phyloP scores from a whole-genome alignment of 352 stramenopile genomes.

The Pythium insidiosum region DNA sequence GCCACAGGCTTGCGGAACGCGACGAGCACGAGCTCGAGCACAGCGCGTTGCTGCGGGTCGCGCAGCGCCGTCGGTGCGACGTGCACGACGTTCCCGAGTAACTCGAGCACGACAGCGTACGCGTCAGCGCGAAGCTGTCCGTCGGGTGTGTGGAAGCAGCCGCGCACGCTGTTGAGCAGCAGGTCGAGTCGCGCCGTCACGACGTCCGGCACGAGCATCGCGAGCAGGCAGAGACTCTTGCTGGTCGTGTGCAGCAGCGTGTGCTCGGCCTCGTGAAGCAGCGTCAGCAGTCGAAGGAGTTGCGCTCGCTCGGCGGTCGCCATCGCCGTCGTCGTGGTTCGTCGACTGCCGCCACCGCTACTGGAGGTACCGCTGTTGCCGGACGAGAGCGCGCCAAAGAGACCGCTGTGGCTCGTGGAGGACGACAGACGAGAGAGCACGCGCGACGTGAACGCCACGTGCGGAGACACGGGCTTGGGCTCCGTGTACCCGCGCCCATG shows the following conservation, averaged over 20 bases:
- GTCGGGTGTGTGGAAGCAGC: conserved; percentile 43
- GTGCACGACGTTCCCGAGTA: conserved; percentile 36
- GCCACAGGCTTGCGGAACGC: conserved; percentile 47
- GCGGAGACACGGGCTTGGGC: conserved; percentile 16
- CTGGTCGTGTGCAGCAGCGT: conserved; percentile 43
- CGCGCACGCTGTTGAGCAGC: conserved; percentile 9
- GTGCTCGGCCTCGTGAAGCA: conserved; percentile 57
- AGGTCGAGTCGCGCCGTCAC: conserved; percentile 32
- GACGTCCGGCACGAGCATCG: conserved; percentile 32
- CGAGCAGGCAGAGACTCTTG: conserved; percentile 49
- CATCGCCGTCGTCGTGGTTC: conserved; percentile 6
- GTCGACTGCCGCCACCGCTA: conserved; percentile 1
- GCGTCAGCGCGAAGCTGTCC: conserved; percentile 60
- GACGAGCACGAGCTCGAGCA: conserved; percentile 41
- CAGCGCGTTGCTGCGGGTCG: conserved; percentile 12
- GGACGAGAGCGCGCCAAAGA: conserved; percentile 53
- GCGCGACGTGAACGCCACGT: conserved; percentile 56
- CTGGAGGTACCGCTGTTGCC: conserved; percentile 11
- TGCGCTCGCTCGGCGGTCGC: conserved; percentile 15
- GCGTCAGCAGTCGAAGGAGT: conserved; percentile 30
- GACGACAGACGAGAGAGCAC: conserved; percentile 68
- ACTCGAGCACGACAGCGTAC: conserved; percentile 48
- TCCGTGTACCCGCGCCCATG: conserved; percentile 1
- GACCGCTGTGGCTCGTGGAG: conserved; percentile 28
- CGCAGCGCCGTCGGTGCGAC: conserved; percentile 8